phyloP scores from a whole-genome alignment of 2,329 filamentous ascomycete genomes.

The Diplodia scrobiculata region DNA sequence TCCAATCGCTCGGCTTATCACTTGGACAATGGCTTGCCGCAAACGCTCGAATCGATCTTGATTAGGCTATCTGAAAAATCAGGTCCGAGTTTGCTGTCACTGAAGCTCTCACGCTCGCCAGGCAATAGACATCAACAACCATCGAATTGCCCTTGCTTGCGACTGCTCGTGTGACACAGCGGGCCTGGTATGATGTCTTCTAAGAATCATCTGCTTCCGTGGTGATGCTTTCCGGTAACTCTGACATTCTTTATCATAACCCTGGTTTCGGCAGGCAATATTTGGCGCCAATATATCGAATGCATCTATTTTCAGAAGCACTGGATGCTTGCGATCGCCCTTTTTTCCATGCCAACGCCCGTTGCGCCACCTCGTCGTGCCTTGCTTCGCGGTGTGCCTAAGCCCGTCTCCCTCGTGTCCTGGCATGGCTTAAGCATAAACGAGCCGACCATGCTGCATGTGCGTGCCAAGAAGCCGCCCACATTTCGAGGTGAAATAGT shows the following conservation, averaged over 20 bases:
- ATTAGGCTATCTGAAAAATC: too few species aligned
- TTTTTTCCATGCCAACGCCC: neutral
- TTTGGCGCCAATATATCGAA: conserved; percentile 16
- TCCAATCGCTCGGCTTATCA: too few species aligned
- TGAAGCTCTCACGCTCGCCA: too few species aligned
- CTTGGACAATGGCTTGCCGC: too few species aligned
- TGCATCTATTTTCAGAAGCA: conserved; percentile 13
- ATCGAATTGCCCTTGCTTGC: conserved; percentile 2
- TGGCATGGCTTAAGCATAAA: neutral
- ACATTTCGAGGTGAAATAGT: too few species aligned
- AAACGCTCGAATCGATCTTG: too few species aligned
- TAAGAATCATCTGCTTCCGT: neutral
- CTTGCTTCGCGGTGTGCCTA: neutral
- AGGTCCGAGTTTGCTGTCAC: too few species aligned
- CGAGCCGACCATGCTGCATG: too few species aligned
- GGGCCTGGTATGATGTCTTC: neutral
- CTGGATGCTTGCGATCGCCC: neutral
- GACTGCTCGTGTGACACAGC: neutral
- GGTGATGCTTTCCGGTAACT: neutral
- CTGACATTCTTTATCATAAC: neutral
- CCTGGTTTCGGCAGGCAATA: neutral
- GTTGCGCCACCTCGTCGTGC: neutral
- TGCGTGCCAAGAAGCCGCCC: too few species aligned
- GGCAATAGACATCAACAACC: neutral
- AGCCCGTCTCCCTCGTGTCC: neutral